Evolutionary conservation across 768 basidiomycete genomes (phyloP).

Genomic region (Gymnopilus junonius): DNA sequence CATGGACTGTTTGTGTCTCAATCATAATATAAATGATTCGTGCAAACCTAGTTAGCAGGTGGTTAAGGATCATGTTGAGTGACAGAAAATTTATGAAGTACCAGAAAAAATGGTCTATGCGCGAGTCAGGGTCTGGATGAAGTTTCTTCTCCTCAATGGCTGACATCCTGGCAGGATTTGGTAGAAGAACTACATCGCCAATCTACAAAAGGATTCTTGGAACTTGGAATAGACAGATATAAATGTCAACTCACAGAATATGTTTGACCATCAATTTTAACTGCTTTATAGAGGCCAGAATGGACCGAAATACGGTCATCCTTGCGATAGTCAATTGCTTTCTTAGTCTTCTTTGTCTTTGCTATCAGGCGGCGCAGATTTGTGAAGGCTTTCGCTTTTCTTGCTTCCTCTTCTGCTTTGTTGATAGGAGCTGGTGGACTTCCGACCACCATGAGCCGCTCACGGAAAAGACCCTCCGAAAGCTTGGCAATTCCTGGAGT

Average conservation of each 20-base stretch:
- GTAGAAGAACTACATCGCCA: conserved; percentile 65
- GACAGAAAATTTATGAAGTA: conserved; percentile 25
- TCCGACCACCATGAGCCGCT: conserved; percentile 59
- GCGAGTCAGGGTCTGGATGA: conserved; percentile 38
- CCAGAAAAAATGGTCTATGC: conserved; percentile 69
- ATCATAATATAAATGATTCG: conserved; percentile 59
- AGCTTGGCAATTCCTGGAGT: conserved; percentile 62
- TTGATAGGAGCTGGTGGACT: conserved; percentile 37
- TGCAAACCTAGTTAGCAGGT: conserved; percentile 59
- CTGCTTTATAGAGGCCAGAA: conserved; percentile 40
- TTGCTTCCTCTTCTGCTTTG: conserved; percentile 29
- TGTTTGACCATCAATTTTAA: conserved; percentile 44
- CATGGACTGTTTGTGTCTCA: conserved; percentile 51
- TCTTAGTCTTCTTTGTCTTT: conserved; percentile 27
- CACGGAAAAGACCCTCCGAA: conserved; percentile 55
- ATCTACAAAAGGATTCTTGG: conserved; percentile 39
- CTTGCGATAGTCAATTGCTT: conserved; percentile 30
- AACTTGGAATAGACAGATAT: neutral
- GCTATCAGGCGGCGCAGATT: conserved; percentile 32
- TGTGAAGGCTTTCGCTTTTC: conserved; percentile 26
- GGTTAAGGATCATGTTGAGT: neutral
- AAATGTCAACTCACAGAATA: conserved; percentile 44
- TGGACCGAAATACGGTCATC: conserved; percentile 38
- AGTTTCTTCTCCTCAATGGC: conserved; percentile 18
- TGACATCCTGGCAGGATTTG: conserved; percentile 33